Base-by-base conservation (phyloP, 495 filamentous ascomycete genomes). In the Penicillium goetzii region DNA sequence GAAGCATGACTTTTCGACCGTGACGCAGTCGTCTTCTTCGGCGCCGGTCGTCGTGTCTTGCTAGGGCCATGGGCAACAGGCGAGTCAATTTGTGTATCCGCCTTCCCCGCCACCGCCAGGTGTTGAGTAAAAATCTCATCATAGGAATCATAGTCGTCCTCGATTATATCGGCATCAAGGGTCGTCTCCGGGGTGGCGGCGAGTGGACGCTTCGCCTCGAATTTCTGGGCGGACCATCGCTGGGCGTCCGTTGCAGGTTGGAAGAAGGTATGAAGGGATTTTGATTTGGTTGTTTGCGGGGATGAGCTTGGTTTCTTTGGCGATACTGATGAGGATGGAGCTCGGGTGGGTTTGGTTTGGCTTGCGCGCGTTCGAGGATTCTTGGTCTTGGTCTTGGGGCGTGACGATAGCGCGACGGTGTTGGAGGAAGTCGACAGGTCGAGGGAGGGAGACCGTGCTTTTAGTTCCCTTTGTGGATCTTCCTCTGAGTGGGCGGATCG, bases 131-230 rank as follows among this genome's bases (percentile, higher is more conserved):
- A 76, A 21, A 80, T 75, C 53, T 80, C 79, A 61, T 83, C 79
- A 51, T 79, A 81, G 10, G 79, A 84, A 59, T 80, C 77, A 59
- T 81, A 81, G 61, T 78, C 78, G 63, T 85, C 83, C 47, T 84
- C 83, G 60, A 85, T 83, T 7, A 75, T 41, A 60, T 83, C 82
- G 23, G 79, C 80, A 25, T 69, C 65, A 40, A 75, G 72, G 43
- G 76, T 73, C 38, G 57, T 52, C 23, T 74, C 68, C 23, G 59
- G 30, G 17, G 58, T 58, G 2, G 62, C 15, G 12, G 59, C 60
- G 28, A 67, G 34, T 15, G 65, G 28, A 33, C 59, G 66, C 25
- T 61, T 56, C 25, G 65, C 45, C 54, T 73, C 67, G 49, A 71
- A 69, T 34, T 69, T 73, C 36, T 67, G 66, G 9, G 71, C 57